phyloP scores from a whole-genome alignment of 306 rosid species.

The Cucurbita moschata region DNA sequence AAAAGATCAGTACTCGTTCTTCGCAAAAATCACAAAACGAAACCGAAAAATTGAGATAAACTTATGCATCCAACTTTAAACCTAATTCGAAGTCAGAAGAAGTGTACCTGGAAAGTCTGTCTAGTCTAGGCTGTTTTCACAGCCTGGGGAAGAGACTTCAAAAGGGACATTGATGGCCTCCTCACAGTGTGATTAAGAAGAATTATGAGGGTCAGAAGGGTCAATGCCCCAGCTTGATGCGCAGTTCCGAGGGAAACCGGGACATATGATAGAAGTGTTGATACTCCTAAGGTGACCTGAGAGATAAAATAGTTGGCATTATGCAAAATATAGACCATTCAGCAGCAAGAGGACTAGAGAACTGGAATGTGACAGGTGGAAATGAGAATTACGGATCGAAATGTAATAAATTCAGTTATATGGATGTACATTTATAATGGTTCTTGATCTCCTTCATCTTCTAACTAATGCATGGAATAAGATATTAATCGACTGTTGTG shows the following conservation, averaged over 20 bases:
- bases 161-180: slow-evolving; percentile 52
- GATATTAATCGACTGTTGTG: neutral
- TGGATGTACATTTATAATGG: neutral
- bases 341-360: neutral
- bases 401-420: neutral
- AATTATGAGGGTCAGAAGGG: slow-evolving; percentile 53
- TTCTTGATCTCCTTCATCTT: neutral
- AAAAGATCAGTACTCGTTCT: neutral
- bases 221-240: slow-evolving; percentile 87
- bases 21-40: neutral
- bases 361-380: neutral
- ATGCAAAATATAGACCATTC: neutral
- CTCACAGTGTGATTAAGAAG: slow-evolving; percentile 64
- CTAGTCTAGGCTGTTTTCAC: slow-evolving; percentile 20
- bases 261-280: slow-evolving; percentile 73
- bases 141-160: slow-evolving; percentile 59
- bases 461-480: neutral
- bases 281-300: slow-evolving; percentile 70
- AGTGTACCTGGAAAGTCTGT: neutral
- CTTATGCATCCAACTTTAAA: neutral
- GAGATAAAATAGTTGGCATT: neutral
- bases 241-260: slow-evolving; percentile 74
- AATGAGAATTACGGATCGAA: neutral
- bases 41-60: neutral
- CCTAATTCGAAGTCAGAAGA: neutral